Evolutionary conservation across 106 monocot genomes (phyloP).

Genomic region (Acanthochlamys bracteata): DNA sequence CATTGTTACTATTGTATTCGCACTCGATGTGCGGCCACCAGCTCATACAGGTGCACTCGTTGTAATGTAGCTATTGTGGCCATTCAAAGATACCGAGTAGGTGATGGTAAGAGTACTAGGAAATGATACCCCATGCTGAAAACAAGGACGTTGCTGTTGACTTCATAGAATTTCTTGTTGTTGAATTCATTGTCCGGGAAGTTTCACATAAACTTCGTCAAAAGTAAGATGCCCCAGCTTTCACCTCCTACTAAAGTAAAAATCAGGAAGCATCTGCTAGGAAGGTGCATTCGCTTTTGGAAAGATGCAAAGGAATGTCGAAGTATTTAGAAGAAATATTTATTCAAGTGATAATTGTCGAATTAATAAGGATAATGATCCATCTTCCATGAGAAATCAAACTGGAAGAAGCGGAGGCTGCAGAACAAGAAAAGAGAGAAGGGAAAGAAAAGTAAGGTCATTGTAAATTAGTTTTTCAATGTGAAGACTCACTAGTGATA

Average conservation of each 20-base stretch:
- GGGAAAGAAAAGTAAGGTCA: too few relatives aligned
- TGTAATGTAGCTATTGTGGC: constrained; percentile 73
- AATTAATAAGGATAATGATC: too few relatives aligned
- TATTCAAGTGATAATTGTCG: too few relatives aligned
- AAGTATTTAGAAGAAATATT: too few relatives aligned
- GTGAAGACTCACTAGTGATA: too few relatives aligned
- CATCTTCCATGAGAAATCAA: too few relatives aligned
- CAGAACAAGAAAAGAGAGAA: too few relatives aligned
- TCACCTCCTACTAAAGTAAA: neutral
- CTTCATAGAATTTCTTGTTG: neutral
- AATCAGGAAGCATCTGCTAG: too few relatives aligned
- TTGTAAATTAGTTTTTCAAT: too few relatives aligned
- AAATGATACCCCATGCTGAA: neutral
- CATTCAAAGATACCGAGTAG: constrained; percentile 49
- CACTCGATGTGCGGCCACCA: constrained; percentile 45
- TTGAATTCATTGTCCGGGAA: neutral
- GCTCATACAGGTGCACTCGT: constrained; percentile 54
- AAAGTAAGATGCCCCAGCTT: neutral
- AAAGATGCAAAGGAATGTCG: too few relatives aligned
- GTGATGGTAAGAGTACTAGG: constrained; percentile 6
- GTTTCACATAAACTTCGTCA: neutral
- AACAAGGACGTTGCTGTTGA: neutral
- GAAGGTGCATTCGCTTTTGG: too few relatives aligned
- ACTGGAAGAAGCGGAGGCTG: too few relatives aligned
- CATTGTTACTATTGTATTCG: constrained; percentile 90